Evolutionary conservation across 495 filamentous ascomycete genomes (phyloP), one percentile per base, ranked within the genome.

Genomic region (Podospora fimiseda): DNA sequence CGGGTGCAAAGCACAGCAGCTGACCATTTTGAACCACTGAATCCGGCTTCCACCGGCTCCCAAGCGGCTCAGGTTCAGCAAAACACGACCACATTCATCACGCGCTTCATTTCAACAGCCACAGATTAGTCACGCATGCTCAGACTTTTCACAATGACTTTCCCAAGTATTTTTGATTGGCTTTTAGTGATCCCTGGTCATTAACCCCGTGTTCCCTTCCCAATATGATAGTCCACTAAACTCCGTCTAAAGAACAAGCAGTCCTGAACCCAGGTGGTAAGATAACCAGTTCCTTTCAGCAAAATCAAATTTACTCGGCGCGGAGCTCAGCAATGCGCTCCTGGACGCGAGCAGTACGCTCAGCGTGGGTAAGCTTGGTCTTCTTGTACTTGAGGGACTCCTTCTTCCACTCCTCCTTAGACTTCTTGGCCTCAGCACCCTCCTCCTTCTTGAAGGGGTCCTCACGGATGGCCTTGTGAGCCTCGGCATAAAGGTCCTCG

Each of bases 391-490:
- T 96, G 74, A 88, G 81, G 68, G 84, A 86, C 86, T 96, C 90
- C 64, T 80, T 79, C 88, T 97, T 99, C 83, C 86, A 96, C 78
- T 95, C 80, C 59, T 88, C 93, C 86, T 95, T 96, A 75, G 71
- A 80, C 89, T 96, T 96, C 82, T 90, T 88, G 71, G 80, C 64
- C 23, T 65, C 85, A 30, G 79, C 90, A 41, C 84, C 77, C 67
- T 91, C 88, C 57, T 81, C 83, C 81, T 92, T 90, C 84, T 96
- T 95, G 80, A 85, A 93, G 69, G 93, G 93, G 75, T 97, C 86
- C 80, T 91, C 94, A 61, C 93, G 91, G 81, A 99, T 99, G 69
- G 86, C 84, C 74, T 87, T 85, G 83, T 99, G 94, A 52, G 90
- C 92, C 71, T 96, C 89, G 45, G 76, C 65, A 81, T 97, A 99